These are phyloP conservation scores for Funneliformis mosseae DNA, from an alignment of 192 early-diverging fungal genomes.

Conservation along the genomic window DNA sequence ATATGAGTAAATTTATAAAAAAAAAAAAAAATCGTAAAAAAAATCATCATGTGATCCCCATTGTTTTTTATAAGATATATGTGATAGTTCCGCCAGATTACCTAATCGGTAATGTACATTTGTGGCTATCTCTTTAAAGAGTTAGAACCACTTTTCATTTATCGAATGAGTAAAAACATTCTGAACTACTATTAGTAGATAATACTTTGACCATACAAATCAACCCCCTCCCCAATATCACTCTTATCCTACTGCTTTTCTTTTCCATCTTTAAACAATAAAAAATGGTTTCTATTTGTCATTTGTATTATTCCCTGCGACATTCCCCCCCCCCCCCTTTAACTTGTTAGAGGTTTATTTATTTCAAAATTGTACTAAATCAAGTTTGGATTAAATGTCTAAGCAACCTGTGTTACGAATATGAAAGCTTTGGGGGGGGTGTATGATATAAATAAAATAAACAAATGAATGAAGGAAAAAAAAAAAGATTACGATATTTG, in stretches of 20 bases:
- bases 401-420: neutral
- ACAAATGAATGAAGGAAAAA: too few species aligned
- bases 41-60: neutral
- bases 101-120: neutral
- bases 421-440: too few species aligned
- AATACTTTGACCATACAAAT: neutral
- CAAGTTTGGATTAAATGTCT: neutral
- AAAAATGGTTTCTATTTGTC: neutral
- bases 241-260: neutral
- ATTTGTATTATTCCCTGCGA: neutral
- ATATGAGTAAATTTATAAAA: neutral
- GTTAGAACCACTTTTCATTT: neutral
- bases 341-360: neutral
- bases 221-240: neutral
- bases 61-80: neutral
- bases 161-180: neutral
- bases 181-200: too few species aligned
- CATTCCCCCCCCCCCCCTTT: neutral
- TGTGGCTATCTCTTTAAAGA: neutral
- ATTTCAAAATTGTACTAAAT: neutral
- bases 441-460: too few species aligned
- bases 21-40: neutral
- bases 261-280: neutral
- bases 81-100: neutral
- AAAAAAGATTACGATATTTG: neutral